Evolutionary conservation across 306 rosid species (phyloP).

Genomic region (Dryas drummondii): DNA sequence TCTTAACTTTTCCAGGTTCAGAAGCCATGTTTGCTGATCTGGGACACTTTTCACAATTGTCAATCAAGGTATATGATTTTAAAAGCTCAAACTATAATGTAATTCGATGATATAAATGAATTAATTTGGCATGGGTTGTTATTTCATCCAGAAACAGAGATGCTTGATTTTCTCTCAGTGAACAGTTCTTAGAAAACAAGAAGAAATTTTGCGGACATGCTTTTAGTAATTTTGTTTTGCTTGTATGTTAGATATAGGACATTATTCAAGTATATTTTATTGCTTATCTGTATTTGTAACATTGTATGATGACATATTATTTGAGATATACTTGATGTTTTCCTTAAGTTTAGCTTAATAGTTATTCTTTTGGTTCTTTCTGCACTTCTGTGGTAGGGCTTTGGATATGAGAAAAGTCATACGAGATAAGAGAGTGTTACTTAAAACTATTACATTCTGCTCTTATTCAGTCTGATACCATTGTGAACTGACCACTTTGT

Average conservation of each 20-base stretch:
- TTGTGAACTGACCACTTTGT: slow-evolving; percentile 25
- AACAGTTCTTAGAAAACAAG: background rate
- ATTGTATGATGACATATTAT: no score
- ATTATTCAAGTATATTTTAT: background rate
- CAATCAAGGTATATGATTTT: slow-evolving; percentile 66
- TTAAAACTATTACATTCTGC: background rate
- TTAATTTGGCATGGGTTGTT: slow-evolving; percentile 6
- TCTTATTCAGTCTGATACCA: background rate
- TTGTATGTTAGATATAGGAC: background rate
- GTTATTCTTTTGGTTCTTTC: no score
- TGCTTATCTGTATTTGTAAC: no score
- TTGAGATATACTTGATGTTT: no score
- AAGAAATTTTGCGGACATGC: background rate
- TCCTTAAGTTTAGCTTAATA: no score
- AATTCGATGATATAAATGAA: background rate
- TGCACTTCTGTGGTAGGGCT: no score
- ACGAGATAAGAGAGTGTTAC: no score
- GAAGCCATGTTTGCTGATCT: slow-evolving; percentile 99
- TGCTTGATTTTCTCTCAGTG: background rate
- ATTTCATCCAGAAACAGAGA: background rate
- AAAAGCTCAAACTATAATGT: background rate
- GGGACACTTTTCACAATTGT: slow-evolving; percentile 88
- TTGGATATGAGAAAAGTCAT: no score
- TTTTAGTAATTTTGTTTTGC: background rate
- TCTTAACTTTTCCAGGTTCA: slow-evolving; percentile 53